phyloP scores from a whole-genome alignment of 148 eudicot genomes.

The Camellia lanceoleosa region DNA sequence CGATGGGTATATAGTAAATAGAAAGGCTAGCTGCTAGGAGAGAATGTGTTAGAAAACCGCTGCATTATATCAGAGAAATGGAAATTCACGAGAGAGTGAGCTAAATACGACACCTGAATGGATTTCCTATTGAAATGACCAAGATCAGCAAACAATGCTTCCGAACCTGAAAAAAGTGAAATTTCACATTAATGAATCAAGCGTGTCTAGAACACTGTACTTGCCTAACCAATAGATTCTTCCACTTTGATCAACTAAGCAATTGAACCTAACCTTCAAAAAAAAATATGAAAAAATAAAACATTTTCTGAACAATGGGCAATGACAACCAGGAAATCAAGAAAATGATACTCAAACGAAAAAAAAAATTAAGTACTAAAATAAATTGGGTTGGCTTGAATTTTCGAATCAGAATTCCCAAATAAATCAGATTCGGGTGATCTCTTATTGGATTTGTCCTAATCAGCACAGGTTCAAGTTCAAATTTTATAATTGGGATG shows the following conservation, averaged over 20 bases:
- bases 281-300: background rate
- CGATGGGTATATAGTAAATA: conserved; percentile 59
- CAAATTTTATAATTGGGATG: background rate
- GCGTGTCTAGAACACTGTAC: background rate
- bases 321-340: too few relatives aligned
- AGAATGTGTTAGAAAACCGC: background rate
- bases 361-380: background rate
- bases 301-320: too few relatives aligned
- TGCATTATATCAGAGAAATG: background rate
- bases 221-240: conserved; percentile 1
- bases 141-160: conserved; percentile 73
- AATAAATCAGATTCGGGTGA: too few relatives aligned
- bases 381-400: too few relatives aligned
- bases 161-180: conserved; percentile 42
- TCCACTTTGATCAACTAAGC: background rate
- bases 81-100: background rate
- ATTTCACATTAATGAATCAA: background rate
- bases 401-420: too few relatives aligned
- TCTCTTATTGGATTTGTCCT: too few relatives aligned
- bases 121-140: conserved; percentile 60
- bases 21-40: conserved; percentile 52
- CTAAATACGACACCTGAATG: conserved; percentile 44
- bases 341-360: background rate
- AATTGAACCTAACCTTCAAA: background rate
- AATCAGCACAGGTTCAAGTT: background rate